These are phyloP conservation scores for Wallacemonas sp. DNA, from an alignment of 208 protist species.

Conservation along the genomic window DNA sequence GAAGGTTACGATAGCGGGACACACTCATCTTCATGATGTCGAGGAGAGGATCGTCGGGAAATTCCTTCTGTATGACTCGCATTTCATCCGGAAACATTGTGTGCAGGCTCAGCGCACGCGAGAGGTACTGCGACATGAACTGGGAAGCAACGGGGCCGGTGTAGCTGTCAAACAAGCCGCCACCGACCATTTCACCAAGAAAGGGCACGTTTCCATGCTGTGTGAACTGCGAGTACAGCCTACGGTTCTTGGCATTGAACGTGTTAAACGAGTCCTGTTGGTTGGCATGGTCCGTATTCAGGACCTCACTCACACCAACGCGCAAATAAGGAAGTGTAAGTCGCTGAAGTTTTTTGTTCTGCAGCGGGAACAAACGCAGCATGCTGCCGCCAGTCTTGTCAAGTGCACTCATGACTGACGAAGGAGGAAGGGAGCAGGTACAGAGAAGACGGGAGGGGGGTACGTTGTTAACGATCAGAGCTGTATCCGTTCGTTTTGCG, in stretches of 20 bases:
- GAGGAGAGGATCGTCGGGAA: slow-evolving; percentile 54
- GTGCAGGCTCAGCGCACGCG: slow-evolving; percentile 61
- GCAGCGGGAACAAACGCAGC: slow-evolving; percentile 68
- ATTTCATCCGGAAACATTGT: slow-evolving; percentile 48
- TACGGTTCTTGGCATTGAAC: slow-evolving; percentile 64
- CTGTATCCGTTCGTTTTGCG: too few relatives aligned
- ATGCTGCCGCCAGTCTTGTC: not conserved
- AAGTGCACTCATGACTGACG: not conserved
- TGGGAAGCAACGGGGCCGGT: slow-evolving; percentile 42
- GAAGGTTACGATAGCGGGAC: slow-evolving; percentile 23
- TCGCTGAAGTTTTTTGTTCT: slow-evolving; percentile 74
- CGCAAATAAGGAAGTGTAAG: slow-evolving; percentile 59
- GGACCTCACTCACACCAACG: slow-evolving; percentile 76
- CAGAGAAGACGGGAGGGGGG: too few relatives aligned
- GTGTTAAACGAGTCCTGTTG: slow-evolving; percentile 69
- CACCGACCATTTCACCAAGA: slow-evolving; percentile 62
- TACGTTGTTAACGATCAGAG: too few relatives aligned
- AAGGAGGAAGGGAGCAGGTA: not conserved
- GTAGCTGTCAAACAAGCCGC: slow-evolving; percentile 76
- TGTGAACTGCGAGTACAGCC: slow-evolving; percentile 13
- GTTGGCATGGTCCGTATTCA: slow-evolving; percentile 61
- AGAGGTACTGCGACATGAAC: slow-evolving; percentile 56
- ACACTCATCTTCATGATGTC: slow-evolving; percentile 49
- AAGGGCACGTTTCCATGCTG: slow-evolving; percentile 15
- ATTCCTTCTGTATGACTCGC: slow-evolving; percentile 41